phyloP scores from a whole-genome alignment of 2,329 filamentous ascomycete genomes.

The Chaetothyriales sp. region DNA sequence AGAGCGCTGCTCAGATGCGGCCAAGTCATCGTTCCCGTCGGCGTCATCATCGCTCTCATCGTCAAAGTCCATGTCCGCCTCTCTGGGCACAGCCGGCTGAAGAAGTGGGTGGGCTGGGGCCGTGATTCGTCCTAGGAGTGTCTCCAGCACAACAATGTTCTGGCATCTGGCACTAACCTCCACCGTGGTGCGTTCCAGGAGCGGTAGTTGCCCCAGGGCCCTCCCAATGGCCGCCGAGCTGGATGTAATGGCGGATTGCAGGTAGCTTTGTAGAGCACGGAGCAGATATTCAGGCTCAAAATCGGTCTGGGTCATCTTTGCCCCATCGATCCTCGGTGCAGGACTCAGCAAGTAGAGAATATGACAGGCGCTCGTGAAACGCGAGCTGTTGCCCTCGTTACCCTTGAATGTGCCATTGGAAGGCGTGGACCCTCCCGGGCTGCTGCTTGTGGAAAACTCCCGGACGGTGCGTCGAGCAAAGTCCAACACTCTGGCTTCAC shows the following conservation, averaged over 20 bases:
- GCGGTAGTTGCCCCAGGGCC: conserved; percentile 64
- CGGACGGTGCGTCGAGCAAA: conserved; percentile 64
- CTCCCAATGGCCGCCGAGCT: conserved; percentile 61
- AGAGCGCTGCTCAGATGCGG: conserved; percentile 23
- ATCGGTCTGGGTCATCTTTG: conserved; percentile 31
- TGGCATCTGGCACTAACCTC: conserved; percentile 78
- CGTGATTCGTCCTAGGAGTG: conserved; percentile 54
- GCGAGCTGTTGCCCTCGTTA: conserved; percentile 58
- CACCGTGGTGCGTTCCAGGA: conserved; percentile 61
- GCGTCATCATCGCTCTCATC: conserved; percentile 23
- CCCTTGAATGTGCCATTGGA: conserved; percentile 36
- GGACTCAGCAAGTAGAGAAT: conserved; percentile 73
- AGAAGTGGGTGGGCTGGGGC: conserved; percentile 56
- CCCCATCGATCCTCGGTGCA: conserved; percentile 25
- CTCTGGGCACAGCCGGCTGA: conserved; percentile 8
- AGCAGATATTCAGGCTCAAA: conserved; percentile 58
- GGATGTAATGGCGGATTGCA: conserved; percentile 65
- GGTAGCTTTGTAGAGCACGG: conserved; percentile 61
- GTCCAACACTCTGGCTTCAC: conserved; percentile 58
- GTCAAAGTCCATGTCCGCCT: conserved; percentile 4
- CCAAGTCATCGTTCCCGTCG: conserved; percentile 2
- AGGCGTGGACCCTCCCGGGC: conserved; percentile 24
- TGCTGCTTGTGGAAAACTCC: conserved; percentile 61
- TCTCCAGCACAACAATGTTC: conserved; percentile 76
- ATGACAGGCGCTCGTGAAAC: conserved; percentile 57